Conservation (phyloP, 2,329 filamentous ascomycete species). For the Akanthomyces muscarius region DNA sequence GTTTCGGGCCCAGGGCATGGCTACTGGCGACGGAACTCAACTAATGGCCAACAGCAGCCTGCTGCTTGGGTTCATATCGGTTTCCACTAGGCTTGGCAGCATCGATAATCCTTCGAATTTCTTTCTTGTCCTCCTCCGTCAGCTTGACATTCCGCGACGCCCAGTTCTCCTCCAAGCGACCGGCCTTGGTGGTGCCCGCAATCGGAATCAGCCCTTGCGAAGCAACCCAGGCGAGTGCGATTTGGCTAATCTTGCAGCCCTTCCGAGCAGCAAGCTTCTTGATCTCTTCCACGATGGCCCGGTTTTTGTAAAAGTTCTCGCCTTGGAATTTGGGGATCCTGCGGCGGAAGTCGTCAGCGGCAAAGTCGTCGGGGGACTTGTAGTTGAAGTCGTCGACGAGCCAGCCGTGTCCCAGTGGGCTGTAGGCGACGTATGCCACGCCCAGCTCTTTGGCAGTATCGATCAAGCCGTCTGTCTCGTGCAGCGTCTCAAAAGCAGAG, state of each 20-base stretch:
- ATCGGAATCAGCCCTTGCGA: conserved; percentile 42
- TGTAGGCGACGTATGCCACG: conserved; percentile 43
- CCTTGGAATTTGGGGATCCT: conserved; percentile 34
- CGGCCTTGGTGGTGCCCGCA: conserved; percentile 40
- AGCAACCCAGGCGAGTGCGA: conserved; percentile 38
- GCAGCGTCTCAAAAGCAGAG: conserved; percentile 39
- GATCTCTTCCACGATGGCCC: conserved; percentile 38
- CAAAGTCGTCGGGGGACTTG: conserved; percentile 44
- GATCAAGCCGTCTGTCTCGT: conserved; percentile 38
- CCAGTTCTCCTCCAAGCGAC: conserved; percentile 38
- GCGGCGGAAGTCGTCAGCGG: conserved; percentile 20
- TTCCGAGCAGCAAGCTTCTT: conserved; percentile 34
- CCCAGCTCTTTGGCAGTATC: conserved; percentile 38
- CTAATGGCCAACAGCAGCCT: neutral
- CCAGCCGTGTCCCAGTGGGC: conserved; percentile 44
- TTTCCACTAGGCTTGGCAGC: neutral
- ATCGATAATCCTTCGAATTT: neutral
- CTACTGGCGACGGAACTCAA: no score
- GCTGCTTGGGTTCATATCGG: neutral
- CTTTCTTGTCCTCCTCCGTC: neutral
- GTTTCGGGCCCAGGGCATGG: no score
- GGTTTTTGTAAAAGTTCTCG: conserved; percentile 43
- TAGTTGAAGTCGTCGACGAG: conserved; percentile 41
- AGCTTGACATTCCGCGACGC: conserved; percentile 24
- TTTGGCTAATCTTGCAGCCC: conserved; percentile 31